Conservation (phyloP, 2,329 filamentous ascomycete species). For the Sarocladiaceae sp. region DNA sequence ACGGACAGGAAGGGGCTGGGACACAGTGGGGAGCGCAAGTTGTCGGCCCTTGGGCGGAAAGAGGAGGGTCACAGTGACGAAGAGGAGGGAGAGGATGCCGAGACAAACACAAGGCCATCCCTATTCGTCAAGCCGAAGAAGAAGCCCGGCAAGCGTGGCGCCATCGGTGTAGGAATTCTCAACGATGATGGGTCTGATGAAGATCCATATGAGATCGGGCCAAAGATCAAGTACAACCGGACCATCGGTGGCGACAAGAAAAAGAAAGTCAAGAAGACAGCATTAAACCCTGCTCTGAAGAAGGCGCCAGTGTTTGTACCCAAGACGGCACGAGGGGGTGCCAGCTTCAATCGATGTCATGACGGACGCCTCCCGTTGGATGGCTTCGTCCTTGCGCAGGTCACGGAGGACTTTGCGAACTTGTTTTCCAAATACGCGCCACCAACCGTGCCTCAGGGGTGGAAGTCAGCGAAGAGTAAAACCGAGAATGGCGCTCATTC, state of each 20-base stretch:
- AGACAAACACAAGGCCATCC: slow-evolving; percentile 14
- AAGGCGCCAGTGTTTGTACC: slow-evolving; percentile 70
- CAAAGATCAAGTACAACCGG: slow-evolving; percentile 80
- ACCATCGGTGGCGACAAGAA: slow-evolving; percentile 76
- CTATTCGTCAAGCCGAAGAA: slow-evolving; percentile 32
- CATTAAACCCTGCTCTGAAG: slow-evolving; percentile 57
- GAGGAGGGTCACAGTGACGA: slow-evolving; percentile 20
- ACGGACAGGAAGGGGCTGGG: slow-evolving; percentile 66
- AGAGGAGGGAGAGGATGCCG: slow-evolving; percentile 39
- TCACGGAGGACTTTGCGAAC: slow-evolving; percentile 30
- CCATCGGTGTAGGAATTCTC: slow-evolving; percentile 79
- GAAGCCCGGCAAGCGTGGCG: slow-evolving; percentile 53
- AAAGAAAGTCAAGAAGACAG: slow-evolving; percentile 60
- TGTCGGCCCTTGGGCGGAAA: slow-evolving; percentile 30
- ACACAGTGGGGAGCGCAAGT: slow-evolving; percentile 51
- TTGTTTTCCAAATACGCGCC: slow-evolving; percentile 46
- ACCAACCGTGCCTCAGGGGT: slow-evolving; percentile 63
- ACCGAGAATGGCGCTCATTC: slow-evolving; percentile 9
- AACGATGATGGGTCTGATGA: slow-evolving; percentile 95
- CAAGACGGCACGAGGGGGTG: slow-evolving; percentile 35
- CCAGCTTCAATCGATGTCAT: slow-evolving; percentile 57
- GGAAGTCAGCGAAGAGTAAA: slow-evolving; percentile 56
- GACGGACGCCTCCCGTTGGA: slow-evolving; percentile 75
- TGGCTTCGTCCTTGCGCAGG: slow-evolving; percentile 68
- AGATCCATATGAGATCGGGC: slow-evolving; percentile 87